Conservation (phyloP, 1,284 basidiomycete species). For the Malassezia globosa region DNA sequence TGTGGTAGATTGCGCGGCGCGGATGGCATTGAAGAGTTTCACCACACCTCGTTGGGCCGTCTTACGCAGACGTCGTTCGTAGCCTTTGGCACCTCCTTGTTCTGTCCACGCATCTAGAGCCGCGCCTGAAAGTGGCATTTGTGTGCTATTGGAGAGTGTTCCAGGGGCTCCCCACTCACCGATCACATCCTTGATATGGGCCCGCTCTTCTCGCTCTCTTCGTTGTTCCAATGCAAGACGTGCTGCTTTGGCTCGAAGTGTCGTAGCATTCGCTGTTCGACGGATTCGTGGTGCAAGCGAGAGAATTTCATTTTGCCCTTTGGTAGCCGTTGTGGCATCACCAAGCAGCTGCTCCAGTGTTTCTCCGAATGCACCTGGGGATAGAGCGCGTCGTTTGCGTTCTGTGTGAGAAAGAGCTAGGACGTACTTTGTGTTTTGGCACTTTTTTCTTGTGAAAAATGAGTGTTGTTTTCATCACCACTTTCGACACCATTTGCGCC, state of each 20-base stretch:
- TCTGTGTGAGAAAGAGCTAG: too few species aligned
- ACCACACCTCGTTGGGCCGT: conserved; percentile 45
- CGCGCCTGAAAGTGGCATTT: background rate
- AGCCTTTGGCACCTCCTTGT: conserved; percentile 33
- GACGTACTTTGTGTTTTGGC: background rate
- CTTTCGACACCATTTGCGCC: conserved; percentile 10
- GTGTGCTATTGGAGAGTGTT: conserved; percentile 17
- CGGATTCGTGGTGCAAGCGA: conserved; percentile 42
- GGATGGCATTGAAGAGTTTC: conserved; percentile 46
- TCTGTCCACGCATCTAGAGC: conserved; percentile 19
- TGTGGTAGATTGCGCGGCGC: conserved; percentile 39
- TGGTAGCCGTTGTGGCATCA: conserved; percentile 9
- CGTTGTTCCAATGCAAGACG: conserved; percentile 36
- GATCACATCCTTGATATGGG: conserved; percentile 41
- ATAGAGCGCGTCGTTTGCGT: conserved; percentile 38
- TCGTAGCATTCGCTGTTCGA: conserved; percentile 28
- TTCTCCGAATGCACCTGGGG: conserved; percentile 36
- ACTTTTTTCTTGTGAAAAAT: conserved; percentile 5
- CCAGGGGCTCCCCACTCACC: conserved; percentile 44
- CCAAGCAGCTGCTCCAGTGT: conserved; percentile 36
- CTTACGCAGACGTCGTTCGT: conserved; percentile 39
- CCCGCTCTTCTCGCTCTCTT: conserved; percentile 33
- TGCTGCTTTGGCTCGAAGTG: conserved; percentile 36
- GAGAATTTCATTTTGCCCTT: conserved; percentile 22
- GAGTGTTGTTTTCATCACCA: conserved; percentile 3